phyloP scores from a whole-genome alignment of 805 yeast species.

The Debaryomyces prosopidis region DNA sequence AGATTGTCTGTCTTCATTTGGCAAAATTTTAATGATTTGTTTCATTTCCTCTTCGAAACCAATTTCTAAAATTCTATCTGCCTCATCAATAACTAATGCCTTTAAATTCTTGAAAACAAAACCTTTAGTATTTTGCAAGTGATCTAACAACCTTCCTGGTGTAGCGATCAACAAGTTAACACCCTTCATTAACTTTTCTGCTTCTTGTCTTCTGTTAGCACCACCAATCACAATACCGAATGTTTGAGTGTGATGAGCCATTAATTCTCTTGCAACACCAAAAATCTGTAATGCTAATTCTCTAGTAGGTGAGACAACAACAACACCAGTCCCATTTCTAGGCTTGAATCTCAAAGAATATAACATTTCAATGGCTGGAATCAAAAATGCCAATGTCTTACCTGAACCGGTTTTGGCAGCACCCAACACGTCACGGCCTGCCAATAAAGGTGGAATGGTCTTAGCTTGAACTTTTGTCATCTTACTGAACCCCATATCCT shows the following conservation, averaged over 20 bases:
- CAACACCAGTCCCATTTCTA: slow-evolving; percentile 96
- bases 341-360: slow-evolving; percentile 93
- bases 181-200: slow-evolving; percentile 90
- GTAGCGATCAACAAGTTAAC: slow-evolving; percentile 94
- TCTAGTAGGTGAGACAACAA: slow-evolving; percentile 95
- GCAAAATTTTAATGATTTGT: slow-evolving; percentile 91
- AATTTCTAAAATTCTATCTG: slow-evolving; percentile 94
- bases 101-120: slow-evolving; percentile 92
- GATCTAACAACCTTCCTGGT: slow-evolving; percentile 96
- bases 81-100: slow-evolving; percentile 95
- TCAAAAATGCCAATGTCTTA: slow-evolving; percentile 90
- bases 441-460: slow-evolving; percentile 93
- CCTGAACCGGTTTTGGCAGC: slow-evolving; percentile 99
- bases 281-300: slow-evolving; percentile 96
- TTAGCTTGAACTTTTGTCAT: slow-evolving; percentile 96
- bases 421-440: slow-evolving; percentile 96
- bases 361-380: slow-evolving; percentile 93
- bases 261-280: slow-evolving; percentile 94
- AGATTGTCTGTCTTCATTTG: slow-evolving; percentile 89
- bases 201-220: slow-evolving; percentile 96
- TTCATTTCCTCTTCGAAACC: slow-evolving; percentile 99
- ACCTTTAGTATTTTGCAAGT: slow-evolving; percentile 91
- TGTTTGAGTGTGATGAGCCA: slow-evolving; percentile 90
- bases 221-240: slow-evolving; percentile 98
- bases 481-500: slow-evolving; percentile 82